phyloP scores from a whole-genome alignment of 2,329 filamentous ascomycete genomes.

The Microdochium paspali region DNA sequence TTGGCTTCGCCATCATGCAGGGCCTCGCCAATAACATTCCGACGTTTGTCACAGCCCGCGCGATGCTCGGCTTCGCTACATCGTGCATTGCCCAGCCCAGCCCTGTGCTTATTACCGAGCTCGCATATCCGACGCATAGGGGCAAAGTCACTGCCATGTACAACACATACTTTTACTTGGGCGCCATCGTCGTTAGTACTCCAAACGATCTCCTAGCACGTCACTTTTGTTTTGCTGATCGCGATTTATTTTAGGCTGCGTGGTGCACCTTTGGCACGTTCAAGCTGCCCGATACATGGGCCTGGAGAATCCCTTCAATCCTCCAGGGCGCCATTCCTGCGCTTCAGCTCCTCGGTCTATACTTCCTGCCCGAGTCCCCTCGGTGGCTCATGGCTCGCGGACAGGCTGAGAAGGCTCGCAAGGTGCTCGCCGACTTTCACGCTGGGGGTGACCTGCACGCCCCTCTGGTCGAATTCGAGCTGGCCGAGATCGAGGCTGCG shows the following conservation, averaged over 20 bases:
- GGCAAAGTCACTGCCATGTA: slow-evolving; percentile 12
- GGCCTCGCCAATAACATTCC: slow-evolving; percentile 8
- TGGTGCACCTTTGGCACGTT: slow-evolving; percentile 12
- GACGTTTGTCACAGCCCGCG: slow-evolving; percentile 15
- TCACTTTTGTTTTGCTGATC: slow-evolving; percentile 1
- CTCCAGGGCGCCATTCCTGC: slow-evolving; percentile 32
- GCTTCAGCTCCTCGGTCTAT: slow-evolving; percentile 21
- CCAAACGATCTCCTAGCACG: not conserved
- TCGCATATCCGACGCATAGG: slow-evolving; percentile 17
- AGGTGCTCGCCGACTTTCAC: slow-evolving; percentile 19
- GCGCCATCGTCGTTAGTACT: slow-evolving; percentile 1
- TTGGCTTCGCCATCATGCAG: slow-evolving; percentile 17
- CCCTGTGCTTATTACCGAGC: slow-evolving; percentile 17
- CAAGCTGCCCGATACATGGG: slow-evolving; percentile 6
- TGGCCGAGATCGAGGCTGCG: slow-evolving; percentile 23
- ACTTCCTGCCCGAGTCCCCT: slow-evolving; percentile 33
- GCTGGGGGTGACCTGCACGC: slow-evolving; percentile 24
- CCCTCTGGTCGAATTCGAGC: slow-evolving; percentile 28
- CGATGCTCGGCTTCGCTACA: slow-evolving; percentile 15
- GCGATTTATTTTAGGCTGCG: no score
- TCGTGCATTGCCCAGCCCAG: slow-evolving; percentile 13
- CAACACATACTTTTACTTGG: slow-evolving; percentile 11
- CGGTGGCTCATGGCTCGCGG: slow-evolving; percentile 31
- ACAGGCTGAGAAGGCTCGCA: slow-evolving; percentile 22
- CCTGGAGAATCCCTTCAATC: slow-evolving; percentile 34